Base-by-base conservation (phyloP, 2,329 filamentous ascomycete genomes). In the Stachybotrys chartarum region DNA sequence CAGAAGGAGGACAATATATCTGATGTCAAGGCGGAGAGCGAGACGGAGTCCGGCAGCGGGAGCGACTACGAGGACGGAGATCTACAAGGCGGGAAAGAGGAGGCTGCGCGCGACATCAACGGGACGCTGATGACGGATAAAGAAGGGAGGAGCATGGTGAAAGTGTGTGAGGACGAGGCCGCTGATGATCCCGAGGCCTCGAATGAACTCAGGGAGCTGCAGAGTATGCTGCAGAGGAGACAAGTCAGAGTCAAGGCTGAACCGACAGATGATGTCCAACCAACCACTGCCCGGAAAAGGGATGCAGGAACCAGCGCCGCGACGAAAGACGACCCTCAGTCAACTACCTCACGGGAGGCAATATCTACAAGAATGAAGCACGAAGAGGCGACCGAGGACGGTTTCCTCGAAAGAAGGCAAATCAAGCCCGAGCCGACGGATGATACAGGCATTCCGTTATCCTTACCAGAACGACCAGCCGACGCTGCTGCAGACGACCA, bases 141-240 rank as follows among this genome's bases (percentile, higher is more conserved):
- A 8, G 81, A 87, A 54, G 90, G 87, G 0, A 77, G 80, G 18
- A 79, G 81, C 12, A 78, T 95, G 77, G 74, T 93, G 58, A 88
- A 83, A 62, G 83, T 94, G 1, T 94, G 90, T 65, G 86, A 86
- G 58, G 86, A 88, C 49, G 87, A 90, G 76, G 54, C 75, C 44
- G 64, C 63, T 3, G 77, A 81, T 44, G 83, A 87, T 50, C 59
- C 63, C 4, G 66, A 61, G 7, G 72, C 68, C 5, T 64, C 54
- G 30, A 64, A 65, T 17, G 72, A 95, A 69, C 73, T 90, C 62
- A 75, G 78, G 14, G 90, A 95, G 68, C 73, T 94, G 53, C 78
- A 79, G 53, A 75, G 74, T 17, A 64, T 72, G 52, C 66, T 73
- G 30, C 57, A 61, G 31, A 54, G 57, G 47, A 51, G 46, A 7